phyloP scores from a whole-genome alignment of 768 basidiomycete species.

The Psilocybe tampanensis region DNA sequence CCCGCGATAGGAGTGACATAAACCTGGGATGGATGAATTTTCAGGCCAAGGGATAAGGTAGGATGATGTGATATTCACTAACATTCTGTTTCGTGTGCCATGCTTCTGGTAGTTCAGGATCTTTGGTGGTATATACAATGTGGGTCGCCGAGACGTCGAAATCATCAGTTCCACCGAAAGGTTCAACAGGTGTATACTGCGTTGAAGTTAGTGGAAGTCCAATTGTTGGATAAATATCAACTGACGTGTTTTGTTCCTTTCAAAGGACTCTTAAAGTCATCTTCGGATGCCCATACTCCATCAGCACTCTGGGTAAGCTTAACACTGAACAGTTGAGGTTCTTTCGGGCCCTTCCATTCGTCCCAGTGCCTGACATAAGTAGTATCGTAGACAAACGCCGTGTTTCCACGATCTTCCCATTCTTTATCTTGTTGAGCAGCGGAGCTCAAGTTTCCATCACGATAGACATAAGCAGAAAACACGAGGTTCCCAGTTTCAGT shows the following conservation, averaged over 20 bases:
- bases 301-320: conserved; percentile 48
- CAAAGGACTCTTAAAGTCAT: conserved; percentile 59
- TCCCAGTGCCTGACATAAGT: conserved; percentile 82
- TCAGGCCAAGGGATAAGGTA: background rate
- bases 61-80: background rate
- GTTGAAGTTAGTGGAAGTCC: background rate
- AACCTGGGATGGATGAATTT: conserved; percentile 42
- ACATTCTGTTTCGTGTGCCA: conserved; percentile 93
- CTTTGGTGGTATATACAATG: conserved; percentile 86
- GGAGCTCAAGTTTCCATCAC: conserved; percentile 70
- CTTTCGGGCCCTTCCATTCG: conserved; percentile 74
- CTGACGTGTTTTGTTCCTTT: conserved; percentile 73
- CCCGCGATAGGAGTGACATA: conserved; percentile 68
- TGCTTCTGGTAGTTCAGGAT: conserved; percentile 73
- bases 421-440: conserved; percentile 71
- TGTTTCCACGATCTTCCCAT: conserved; percentile 73
- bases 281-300: conserved; percentile 55
- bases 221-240: background rate
- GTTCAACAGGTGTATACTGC: conserved; percentile 77
- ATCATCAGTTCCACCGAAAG: conserved; percentile 85
- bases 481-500: conserved; percentile 61
- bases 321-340: conserved; percentile 72
- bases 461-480: conserved; percentile 84
- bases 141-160: conserved; percentile 71
- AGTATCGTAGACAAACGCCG: conserved; percentile 70